A percentile compares a stretch with the other conserved stretches of the same genome.
These are phyloP conservation scores for Naganishia kalamii DNA, from an alignment of 768 basidiomycete species.

Conservation along the genomic window DNA sequence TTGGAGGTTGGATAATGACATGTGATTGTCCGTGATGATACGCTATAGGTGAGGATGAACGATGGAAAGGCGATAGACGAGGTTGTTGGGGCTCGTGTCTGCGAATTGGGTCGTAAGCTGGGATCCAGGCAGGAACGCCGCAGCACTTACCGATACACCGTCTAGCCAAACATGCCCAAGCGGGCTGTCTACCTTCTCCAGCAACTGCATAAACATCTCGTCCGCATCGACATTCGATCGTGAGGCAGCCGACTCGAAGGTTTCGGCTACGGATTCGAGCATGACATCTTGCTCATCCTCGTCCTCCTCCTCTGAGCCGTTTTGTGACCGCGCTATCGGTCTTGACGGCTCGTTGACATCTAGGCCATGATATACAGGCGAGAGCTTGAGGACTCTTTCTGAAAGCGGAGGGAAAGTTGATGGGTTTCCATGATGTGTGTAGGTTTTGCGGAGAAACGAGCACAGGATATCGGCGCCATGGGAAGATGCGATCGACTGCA, in stretches of 20 bases:
- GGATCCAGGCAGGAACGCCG: background rate
- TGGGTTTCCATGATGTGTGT: slow-evolving; percentile 27
- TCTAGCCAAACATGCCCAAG: slow-evolving; percentile 45
- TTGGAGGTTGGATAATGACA: slow-evolving; percentile 2
- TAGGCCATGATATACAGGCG: background rate
- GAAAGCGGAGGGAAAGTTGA: slow-evolving; percentile 30
- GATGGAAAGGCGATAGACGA: slow-evolving; percentile 36
- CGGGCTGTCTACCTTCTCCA: slow-evolving; percentile 24
- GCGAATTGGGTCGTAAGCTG: background rate
- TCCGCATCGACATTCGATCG: background rate
- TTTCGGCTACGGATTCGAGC: slow-evolving; percentile 5
- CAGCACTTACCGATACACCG: slow-evolving; percentile 40
- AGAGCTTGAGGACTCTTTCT: background rate
- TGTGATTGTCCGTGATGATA: slow-evolving; percentile 31
- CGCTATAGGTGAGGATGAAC: slow-evolving; percentile 40
- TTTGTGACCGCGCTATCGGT: slow-evolving; percentile 25
- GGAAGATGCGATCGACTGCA: slow-evolving; percentile 37
- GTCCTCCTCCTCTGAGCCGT: background rate
- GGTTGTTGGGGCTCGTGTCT: slow-evolving; percentile 32
- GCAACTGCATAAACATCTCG: slow-evolving; percentile 15
- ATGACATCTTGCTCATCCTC: background rate
- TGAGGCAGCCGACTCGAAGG: background rate
- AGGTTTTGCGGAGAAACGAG: slow-evolving; percentile 35
- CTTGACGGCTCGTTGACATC: slow-evolving; percentile 24
- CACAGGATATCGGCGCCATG: slow-evolving; percentile 33